A percentile compares a stretch with the other conserved stretches of the same genome.
Evolutionary conservation across 192 early-diverging fungal genomes (phyloP).

Genomic region (Coemansia sp.): DNA sequence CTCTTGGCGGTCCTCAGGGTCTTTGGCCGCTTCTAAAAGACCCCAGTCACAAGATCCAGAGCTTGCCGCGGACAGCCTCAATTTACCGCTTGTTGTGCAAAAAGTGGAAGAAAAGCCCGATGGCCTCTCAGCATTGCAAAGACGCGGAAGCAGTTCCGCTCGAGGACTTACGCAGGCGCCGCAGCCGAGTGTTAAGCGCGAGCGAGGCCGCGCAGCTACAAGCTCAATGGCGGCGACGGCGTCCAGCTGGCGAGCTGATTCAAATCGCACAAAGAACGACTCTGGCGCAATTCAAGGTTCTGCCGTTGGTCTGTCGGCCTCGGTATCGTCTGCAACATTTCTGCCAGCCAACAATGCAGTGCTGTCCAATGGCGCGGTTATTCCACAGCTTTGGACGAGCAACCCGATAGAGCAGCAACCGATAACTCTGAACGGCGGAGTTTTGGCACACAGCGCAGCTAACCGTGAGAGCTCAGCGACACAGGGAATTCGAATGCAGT

Average conservation of each 20-base stretch:
- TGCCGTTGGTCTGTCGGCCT: not conserved
- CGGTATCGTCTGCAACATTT: not conserved
- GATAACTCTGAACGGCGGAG: not conserved
- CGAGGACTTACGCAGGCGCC: not conserved
- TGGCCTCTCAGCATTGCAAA: slow-evolving; percentile 9
- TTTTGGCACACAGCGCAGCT: not conserved
- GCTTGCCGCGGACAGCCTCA: not conserved
- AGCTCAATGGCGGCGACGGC: slow-evolving; percentile 14
- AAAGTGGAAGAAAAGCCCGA: not conserved
- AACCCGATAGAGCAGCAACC: not conserved
- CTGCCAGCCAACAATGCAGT: not conserved
- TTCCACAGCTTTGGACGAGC: not conserved
- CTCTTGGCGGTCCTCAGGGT: slow-evolving; percentile 8
- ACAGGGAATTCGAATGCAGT: not conserved
- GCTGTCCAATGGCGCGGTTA: not conserved
- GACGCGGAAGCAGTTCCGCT: slow-evolving; percentile 6
- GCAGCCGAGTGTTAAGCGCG: slow-evolving; percentile 2
- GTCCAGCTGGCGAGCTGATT: slow-evolving; percentile 25
- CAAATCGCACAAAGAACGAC: slow-evolving; percentile 17
- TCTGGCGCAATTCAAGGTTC: not conserved
- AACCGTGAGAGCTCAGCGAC: not conserved
- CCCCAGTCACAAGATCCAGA: not conserved
- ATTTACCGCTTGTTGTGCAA: not conserved
- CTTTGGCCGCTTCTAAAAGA: not conserved
- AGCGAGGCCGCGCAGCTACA: slow-evolving; percentile 2